Percentiles rank a stretch among this genome's conserved stretches.
Evolutionary conservation across 768 basidiomycete genomes (phyloP).

Genomic region (Mycena albidolilacea): DNA sequence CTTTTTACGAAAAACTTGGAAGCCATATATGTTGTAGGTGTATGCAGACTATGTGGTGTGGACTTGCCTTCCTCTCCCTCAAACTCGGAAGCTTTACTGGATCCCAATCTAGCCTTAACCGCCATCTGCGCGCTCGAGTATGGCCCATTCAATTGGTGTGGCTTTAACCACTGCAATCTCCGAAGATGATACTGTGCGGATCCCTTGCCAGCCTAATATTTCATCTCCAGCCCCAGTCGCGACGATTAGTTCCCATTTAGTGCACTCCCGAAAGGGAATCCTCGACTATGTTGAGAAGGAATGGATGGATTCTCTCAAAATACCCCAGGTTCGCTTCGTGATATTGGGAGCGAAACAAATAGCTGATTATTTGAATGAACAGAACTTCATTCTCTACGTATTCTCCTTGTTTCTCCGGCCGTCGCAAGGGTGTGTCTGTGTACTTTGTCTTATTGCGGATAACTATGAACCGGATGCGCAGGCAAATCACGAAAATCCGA

Average conservation of each 20-base stretch:
- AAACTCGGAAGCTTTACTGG: too few species aligned
- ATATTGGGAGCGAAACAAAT: too few species aligned
- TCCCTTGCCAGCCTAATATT: neutral
- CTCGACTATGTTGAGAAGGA: neutral
- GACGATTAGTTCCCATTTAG: neutral
- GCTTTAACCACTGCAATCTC: neutral
- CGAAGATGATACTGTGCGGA: neutral
- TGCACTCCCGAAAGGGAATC: neutral
- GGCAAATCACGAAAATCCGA: conserved; percentile 16
- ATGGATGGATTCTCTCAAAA: conserved; percentile 2
- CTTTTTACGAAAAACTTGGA: neutral
- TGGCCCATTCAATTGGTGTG: too few species aligned
- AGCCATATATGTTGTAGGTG: neutral
- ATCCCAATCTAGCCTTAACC: too few species aligned
- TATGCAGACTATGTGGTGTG: neutral
- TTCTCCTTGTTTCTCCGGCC: conserved; percentile 16
- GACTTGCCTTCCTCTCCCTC: too few species aligned
- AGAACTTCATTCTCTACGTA: conserved; percentile 15
- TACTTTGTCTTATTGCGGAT: neutral
- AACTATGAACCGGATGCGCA: neutral
- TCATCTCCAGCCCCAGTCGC: neutral
- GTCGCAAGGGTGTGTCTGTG: conserved; percentile 6
- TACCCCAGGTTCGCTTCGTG: conserved; percentile 13
- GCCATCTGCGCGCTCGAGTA: neutral
- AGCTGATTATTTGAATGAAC: neutral